Base-by-base conservation (phyloP, 768 basidiomycete genomes). In the Trametes cubensis region DNA sequence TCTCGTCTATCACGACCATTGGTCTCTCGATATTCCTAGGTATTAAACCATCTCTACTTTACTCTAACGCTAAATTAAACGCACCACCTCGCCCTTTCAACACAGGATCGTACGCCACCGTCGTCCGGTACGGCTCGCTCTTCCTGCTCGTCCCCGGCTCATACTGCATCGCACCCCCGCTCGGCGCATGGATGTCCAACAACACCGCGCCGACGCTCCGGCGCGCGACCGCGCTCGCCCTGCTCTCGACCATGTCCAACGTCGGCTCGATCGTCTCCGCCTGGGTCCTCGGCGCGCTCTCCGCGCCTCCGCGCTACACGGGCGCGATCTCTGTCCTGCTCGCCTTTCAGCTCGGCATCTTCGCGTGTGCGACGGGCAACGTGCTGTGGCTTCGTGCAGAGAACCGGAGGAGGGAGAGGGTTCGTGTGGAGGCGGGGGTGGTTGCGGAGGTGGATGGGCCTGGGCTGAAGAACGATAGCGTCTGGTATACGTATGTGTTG, bases 101-200 rank as follows among this genome's bases (percentile, higher is more conserved):
- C 42, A 18, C 55, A 69, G 68, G 55, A 30, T 80, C 82, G 1
- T 59, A 67, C 6, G 71, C 75, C 14, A 73, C 76, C 47, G 64
- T 71, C 13, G 67, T 81, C 41, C 80, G 80, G 66, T 87, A 87
- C 63, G 82, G 73, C 14, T 81, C 81, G 15, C 75, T 87, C 2
- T 87, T 86, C 76, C 74, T 87, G 51, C 78, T 79, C 7, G 75
- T 85, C 25, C 68, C 80, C 0, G 84, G 85, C n/a, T 73, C 78
- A 1, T 87, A 86, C 70, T 72, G 78, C 20, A 70, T 77, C 1
- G 83, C 81, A 3, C 84, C 85, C 2, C 75, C 84, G 0, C 70
- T 85, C 41, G 77, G 78, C 10, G 81, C 85, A 0, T 88, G 87
- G 87, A 73, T 76, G 60, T 80, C 85, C 15, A 87, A 88, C 73